Conservation (phyloP, 2,329 filamentous ascomycete genomes). For the Aschersonia sp. region DNA sequence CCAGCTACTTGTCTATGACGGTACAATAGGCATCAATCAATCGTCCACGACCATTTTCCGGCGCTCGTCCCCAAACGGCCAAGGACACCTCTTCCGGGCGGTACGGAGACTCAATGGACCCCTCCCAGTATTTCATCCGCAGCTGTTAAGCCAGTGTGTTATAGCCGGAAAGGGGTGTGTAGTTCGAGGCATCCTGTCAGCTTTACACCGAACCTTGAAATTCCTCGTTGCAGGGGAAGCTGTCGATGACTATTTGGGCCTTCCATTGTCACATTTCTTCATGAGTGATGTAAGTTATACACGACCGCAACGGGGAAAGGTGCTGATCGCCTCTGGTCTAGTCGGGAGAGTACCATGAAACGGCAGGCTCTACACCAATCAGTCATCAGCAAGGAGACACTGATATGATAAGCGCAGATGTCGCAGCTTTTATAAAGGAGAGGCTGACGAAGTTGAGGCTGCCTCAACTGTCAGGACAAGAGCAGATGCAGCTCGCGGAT, state of each 20-base stretch:
- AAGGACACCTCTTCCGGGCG: constrained; percentile 63
- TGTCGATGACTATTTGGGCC: constrained; percentile 64
- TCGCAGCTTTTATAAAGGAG: constrained; percentile 58
- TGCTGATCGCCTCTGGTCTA: background rate
- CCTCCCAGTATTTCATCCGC: constrained; percentile 81
- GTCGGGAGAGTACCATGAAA: too few species aligned
- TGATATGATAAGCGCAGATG: constrained; percentile 54
- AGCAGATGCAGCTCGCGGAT: constrained; percentile 74
- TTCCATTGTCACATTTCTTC: constrained; percentile 14
- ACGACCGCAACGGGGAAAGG: background rate
- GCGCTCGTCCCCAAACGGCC: constrained; percentile 34
- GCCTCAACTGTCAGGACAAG: constrained; percentile 66
- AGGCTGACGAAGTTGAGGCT: constrained; percentile 62
- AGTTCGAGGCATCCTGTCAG: constrained; percentile 59
- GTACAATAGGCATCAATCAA: constrained; percentile 52
- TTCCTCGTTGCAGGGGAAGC: constrained; percentile 71
- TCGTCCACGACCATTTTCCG: constrained; percentile 37
- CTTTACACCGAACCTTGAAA: constrained; percentile 62
- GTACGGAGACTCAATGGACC: constrained; percentile 77
- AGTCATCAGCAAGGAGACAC: constrained; percentile 36
- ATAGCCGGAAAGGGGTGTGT: constrained; percentile 60
- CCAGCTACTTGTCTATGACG: constrained; percentile 74
- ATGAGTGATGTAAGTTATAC: constrained; percentile 1
- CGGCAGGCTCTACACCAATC: constrained; percentile 21
- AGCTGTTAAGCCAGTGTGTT: constrained; percentile 78